Evolutionary conservation across 768 basidiomycete genomes (phyloP), one percentile per base, ranked within the genome.

Genomic region (Termitomyces sp.): DNA sequence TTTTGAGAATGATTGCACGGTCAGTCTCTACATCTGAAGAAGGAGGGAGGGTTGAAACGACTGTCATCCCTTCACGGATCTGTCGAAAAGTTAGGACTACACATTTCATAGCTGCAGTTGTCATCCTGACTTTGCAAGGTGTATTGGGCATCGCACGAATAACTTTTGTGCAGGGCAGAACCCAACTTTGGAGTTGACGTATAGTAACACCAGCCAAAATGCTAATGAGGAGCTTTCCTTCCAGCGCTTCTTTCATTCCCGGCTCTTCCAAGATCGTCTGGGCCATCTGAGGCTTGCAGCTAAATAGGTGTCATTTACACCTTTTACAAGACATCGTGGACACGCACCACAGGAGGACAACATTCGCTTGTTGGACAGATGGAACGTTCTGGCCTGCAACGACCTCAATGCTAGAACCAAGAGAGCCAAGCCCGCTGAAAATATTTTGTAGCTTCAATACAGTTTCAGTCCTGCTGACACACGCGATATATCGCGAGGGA

Each of bases 1-100:
- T 94, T 66, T 92, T 90, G 57, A 92, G 78, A 65, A 97, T 87
- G 63, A 95, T 87, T 11, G 71, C 72, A 50, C 81, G 82, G 69
- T 92, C 84, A 11, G 80, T 75, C 40, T 85, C 85, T n/a, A 77
- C 70, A 43, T 80, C 70, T 20, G 73, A 64, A 35, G 79, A 79
- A 3, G 74, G 64, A 5, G 84, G 82, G 40, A 96, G 78, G 14
- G 82, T 86, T 36, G 91, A 90, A 55, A 98, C 81, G 41, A 97
- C 87, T 1, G 95, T 98, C 97, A 99, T 98, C 58, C 97, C 97
- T 75, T 98, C 96, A 22, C 97, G 88, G 68, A 99, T 98, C 97
- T 99, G 54, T 30, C 28, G 11, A 44, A 20, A 18, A 51, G n/a
- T 41, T 36, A 30, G 24, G 16, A 10, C 38, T 26, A 56, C 8